phyloP scores from a whole-genome alignment of 192 early-diverging fungal genomes.

The Coemansia sp. region DNA sequence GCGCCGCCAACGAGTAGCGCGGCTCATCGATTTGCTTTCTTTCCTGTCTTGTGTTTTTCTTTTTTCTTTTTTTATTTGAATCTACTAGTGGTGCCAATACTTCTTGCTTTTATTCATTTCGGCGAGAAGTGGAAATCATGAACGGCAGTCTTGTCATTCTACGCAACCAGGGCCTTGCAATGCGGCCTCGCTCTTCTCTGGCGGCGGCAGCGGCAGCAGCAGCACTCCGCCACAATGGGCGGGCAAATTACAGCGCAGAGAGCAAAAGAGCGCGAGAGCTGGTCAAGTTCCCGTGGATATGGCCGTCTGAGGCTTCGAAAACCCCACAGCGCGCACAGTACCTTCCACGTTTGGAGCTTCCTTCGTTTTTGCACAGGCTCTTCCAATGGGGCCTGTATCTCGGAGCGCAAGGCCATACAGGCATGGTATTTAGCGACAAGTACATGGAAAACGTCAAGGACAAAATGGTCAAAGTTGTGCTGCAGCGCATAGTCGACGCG shows the following conservation, averaged over 20 bases:
- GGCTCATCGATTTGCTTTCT: no score
- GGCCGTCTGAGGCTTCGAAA: constrained; percentile 17
- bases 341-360: background rate
- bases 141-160: constrained; percentile 3
- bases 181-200: background rate
- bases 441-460: constrained; percentile 12
- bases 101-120: no score
- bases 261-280: constrained; percentile 11
- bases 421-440: background rate
- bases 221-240: constrained; percentile 9
- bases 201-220: constrained; percentile 1
- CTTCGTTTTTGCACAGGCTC: background rate
- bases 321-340: background rate
- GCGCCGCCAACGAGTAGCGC: constrained; percentile 15
- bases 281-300: constrained; percentile 36
- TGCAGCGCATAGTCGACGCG: constrained; percentile 12
- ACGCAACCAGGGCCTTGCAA: background rate
- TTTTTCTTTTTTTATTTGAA: background rate
- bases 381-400: background rate
- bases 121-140: background rate
- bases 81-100: no score
- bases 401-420: background rate
- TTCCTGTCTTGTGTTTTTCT: background rate
- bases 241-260: constrained; percentile 1
- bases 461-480: constrained; percentile 8